Evolutionary conservation across 2,329 filamentous ascomycete species (phyloP), one percentile per base, ranked within the genome.

Genomic region (Xylariaceae sp.): DNA sequence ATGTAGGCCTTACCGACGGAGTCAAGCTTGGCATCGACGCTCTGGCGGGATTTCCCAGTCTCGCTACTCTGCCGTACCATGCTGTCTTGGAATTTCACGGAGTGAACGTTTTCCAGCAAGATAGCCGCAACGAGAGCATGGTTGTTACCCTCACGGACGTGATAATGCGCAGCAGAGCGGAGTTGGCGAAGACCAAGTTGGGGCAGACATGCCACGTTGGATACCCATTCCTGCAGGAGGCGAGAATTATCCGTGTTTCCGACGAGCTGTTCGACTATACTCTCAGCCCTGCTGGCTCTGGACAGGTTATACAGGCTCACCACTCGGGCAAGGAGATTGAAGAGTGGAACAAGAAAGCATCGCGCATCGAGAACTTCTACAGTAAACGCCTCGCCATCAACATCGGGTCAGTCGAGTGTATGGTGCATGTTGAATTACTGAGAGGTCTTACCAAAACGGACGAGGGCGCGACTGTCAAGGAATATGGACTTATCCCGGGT

Each of bases 91-190:
- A 80, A 7, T 94, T 88, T 58, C 85, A 94, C 46, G 88, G 88
- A 3, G 85, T 98, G 40, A 92, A 81, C 43, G 87, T 98, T 21
- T 98, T 98, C 65, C 88, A 94, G 55, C 80, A 90, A 48, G 92
- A 96, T 47, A 95, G 89, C 56, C 81, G 87, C 31, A 96, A 96
- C 53, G 89, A 95, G 59, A 98, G 90, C 59, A 89, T 96, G 78
- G 77, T 96, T 16, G 74, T 96, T 36, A 94, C 86, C 2, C 67
- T 98, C 31, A 70, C 80, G 19, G 81, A 86, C 23, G 76, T 84
- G 1, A 86, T 89, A 43, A 62, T 65, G 37, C 78, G 82, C 22
- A 79, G 82, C 30, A 83, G 75, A 43, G 68, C 80, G 15, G 78
- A 84, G 45, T 64, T 75, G 35, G 89, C 89, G 35, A 86, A 87